These are phyloP conservation scores for Ochromonas danica DNA, from an alignment of 108 stramenopile genomes.

Conservation along the genomic window DNA sequence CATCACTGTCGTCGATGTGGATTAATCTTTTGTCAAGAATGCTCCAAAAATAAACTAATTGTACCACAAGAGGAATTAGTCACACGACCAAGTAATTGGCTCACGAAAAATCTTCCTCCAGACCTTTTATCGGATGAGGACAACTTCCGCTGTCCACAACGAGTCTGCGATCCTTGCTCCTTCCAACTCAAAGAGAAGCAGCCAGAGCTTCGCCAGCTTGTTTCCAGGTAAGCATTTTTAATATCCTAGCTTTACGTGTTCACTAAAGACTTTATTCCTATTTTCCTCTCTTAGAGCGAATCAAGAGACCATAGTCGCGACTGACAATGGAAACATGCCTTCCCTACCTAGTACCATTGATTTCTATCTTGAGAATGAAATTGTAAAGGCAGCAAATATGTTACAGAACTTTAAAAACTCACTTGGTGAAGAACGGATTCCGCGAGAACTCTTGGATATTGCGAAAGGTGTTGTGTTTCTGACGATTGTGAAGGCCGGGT, in stretches of 20 bases:
- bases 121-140: slow-evolving; percentile 12
- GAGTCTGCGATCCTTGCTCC: slow-evolving; percentile 46
- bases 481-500: slow-evolving; percentile 71
- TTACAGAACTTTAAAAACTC: slow-evolving; percentile 50
- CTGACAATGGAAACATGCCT: slow-evolving; percentile 23
- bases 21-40: slow-evolving; percentile 41
- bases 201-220: slow-evolving; percentile 24
- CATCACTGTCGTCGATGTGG: slow-evolving; percentile 53
- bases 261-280: not conserved
- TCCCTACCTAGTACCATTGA: slow-evolving; percentile 43
- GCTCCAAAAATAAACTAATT: slow-evolving; percentile 34
- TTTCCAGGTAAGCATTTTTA: not conserved
- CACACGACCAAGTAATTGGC: slow-evolving; percentile 27
- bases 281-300: not conserved
- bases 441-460: slow-evolving; percentile 58
- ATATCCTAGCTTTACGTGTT: not conserved
- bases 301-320: slow-evolving; percentile 39
- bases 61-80: slow-evolving; percentile 43
- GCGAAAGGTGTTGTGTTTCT: slow-evolving; percentile 74
- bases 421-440: slow-evolving; percentile 40
- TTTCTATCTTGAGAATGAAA: slow-evolving; percentile 57
- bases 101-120: not conserved
- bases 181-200: slow-evolving; percentile 36
- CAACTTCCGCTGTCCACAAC: slow-evolving; percentile 42
- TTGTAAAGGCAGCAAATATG: slow-evolving; percentile 56